Evolutionary conservation across 1,139 yeast genomes (phyloP), one percentile per base, ranked within the genome.

Genomic region (Diutina rugosa): DNA sequence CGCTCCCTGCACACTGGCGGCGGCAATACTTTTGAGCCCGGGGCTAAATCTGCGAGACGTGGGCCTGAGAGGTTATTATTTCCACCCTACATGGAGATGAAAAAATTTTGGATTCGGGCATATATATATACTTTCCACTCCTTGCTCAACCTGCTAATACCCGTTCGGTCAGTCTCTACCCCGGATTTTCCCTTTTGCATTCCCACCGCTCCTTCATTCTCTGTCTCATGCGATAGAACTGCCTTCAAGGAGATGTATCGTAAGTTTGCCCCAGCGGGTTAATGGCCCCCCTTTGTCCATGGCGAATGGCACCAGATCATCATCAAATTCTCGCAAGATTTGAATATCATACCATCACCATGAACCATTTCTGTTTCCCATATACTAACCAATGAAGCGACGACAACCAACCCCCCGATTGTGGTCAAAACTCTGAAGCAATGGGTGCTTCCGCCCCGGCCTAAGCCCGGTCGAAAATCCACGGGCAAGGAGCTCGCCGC

Each of bases 401-500:
- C 53, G 18, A 32, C 53, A 30, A 32, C 44, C 26, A 49, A 49
- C 28, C 44, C 53, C 35, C 53, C 53, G 44, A 29, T 49, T 30
- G 53, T 49, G 53, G 53, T 49, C 41, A 49, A 49, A 30, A 85
- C 95, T 0, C 87, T 95, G n/a, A 87, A 82, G 63, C 89, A 85
- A 63, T 90, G 97, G 95, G 91, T 88, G 16, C 74, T 90, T 46
- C 97, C 97, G 2, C 96, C 96, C n/a, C 73, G 96, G 58, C 95
- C 95, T 6, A 89, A 88, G 67, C 96, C 96, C 0, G 97, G 96
- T 10, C 73, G 96, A 58, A 89, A 89, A 69, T 96, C 96, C 14
- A 80, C 90, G 58, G 82, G 80, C 4, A 87, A 81, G 12, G 44
- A 49, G n/a, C 16, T 49, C 14, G 53, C 16, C 1, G 38, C 38